Evolutionary conservation across 805 yeast genomes (phyloP), one percentile per base, ranked within the genome.

Genomic region (Saccharomycopsis sp.): DNA sequence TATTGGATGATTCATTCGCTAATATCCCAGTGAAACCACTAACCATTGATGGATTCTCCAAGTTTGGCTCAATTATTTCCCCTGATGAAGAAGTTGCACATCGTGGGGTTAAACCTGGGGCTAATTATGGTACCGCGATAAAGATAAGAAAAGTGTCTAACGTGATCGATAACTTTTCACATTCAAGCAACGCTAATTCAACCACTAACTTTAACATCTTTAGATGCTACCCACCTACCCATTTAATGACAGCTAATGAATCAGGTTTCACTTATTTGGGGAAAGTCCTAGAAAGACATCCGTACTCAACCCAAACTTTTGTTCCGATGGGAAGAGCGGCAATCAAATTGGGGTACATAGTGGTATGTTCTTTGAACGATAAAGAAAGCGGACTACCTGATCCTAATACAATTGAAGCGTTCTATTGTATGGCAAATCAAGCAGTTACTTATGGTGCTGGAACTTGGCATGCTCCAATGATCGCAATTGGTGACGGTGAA

Each of bases 381-480:
- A 14, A 7, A 14, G 54, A 57, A 33, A 55, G 63, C 4, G 65
- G 66, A 2, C 60, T 79, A 35, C 96, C 96, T 0, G 85, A 83
- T 53, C 71, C 75, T n/a, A 53, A 63, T 2, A 63, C 74, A 0
- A 55, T 81, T 8, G 71, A 67, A 52, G 95, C 95, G 0, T 89
- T 88, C 55, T 53, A 77, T 4, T 85, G 89, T 52, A 71, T 65
- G 44, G 96, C 95, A 0, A 81, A 85, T 59, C 96, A 88, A 57
- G 85, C 95, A 0, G 87, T 89, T 3, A 89, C 96, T 0, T 88
- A 88, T 59, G 94, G 88, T 0, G 75, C 73, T 5, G 72, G 83
- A 1, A 75, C 81, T 3, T 89, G 97, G 97, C 97, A 89, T 59
- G 95, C 97, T 0, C 97, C 97, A 2, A 89, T 89, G 97, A 81